Evolutionary conservation across 164 flowering plant species (phyloP), one percentile per base, ranked within the genome.

Genomic region (Magnolia officinalis): DNA sequence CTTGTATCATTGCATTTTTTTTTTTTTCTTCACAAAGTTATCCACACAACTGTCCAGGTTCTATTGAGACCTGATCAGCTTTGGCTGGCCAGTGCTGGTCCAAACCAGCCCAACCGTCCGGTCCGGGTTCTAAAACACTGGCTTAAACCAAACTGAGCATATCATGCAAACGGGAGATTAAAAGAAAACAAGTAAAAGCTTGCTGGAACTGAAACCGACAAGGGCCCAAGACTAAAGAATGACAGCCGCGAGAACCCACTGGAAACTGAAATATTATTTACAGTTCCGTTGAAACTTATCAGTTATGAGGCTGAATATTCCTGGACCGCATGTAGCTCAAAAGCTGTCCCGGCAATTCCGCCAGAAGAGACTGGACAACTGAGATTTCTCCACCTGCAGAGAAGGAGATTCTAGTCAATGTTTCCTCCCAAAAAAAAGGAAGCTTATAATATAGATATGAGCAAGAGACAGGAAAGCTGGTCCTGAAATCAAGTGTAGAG

Each of bases 271-370:
- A 55, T 55, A 55, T 55, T 55, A 55, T 55, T 55, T 55, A 55
- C 61, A 55, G 61, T 55, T 55, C 16, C 61, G 10, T 55, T 16
- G 10, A 55, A 55, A 55, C 13, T 11, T 55, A 11, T 55, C 61
- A 55, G 14, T 18, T 18, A 6, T 8, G 61, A 4, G 80, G 80
- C 66, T 58, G 49, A 21, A 78, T 79, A 70, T 67, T 73, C 71
- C 78, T 71, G 58, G 65, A 51, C 75, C 81, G 67, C 78, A 72
- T 75, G 74, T 75, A 79, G 10, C 72, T 52, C 23, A 79, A 24
- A 51, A 75, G 75, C 50, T 79, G 81, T 19, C 71, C 59, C 8
- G 81, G 81, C 50, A 79, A 63, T 64, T 79, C 81, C 24, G 66
- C 81, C 20, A 79, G 59, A 21, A 79, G 75, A 26, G 78, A 71